Evolutionary conservation across 1,284 basidiomycete genomes (phyloP).

Genomic region (Cryptococcus wingfieldii): DNA sequence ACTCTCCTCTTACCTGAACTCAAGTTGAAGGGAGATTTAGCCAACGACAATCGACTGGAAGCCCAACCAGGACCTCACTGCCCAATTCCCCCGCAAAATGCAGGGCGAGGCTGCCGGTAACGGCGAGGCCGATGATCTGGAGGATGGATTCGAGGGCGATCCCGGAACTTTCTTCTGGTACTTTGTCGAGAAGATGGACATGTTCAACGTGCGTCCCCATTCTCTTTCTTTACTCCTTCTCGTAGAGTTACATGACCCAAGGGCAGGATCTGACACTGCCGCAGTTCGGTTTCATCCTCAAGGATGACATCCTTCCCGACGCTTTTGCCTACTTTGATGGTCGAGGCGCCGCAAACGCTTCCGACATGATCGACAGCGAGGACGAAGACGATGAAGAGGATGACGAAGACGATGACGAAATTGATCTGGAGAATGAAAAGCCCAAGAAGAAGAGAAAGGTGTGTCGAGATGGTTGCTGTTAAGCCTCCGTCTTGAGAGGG

Average conservation of each 20-base stretch:
- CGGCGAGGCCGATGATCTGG: conserved; percentile 17
- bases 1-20: background rate
- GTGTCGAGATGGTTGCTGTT: conserved; percentile 2
- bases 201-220: conserved; percentile 20
- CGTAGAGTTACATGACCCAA: background rate
- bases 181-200: conserved; percentile 48
- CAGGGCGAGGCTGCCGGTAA: conserved; percentile 18
- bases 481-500: background rate
- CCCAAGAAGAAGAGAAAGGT: conserved; percentile 33
- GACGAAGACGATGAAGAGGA: conserved; percentile 41
- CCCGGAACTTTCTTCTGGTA: conserved; percentile 52
- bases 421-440: conserved; percentile 43
- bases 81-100: conserved; percentile 45
- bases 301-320: conserved; percentile 39
- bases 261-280: background rate
- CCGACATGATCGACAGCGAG: conserved; percentile 23
- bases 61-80: conserved; percentile 48
- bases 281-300: conserved; percentile 26
- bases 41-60: conserved; percentile 51
- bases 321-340: conserved; percentile 38
- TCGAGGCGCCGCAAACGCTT: conserved; percentile 14
- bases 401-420: conserved; percentile 38
- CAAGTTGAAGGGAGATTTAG: conserved; percentile 1
- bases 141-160: conserved; percentile 44
- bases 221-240: background rate